A percentile compares a stretch with the other conserved stretches of the same genome.
Conservation (phyloP, 768 basidiomycete species). For the Solioccasus polychromus region DNA sequence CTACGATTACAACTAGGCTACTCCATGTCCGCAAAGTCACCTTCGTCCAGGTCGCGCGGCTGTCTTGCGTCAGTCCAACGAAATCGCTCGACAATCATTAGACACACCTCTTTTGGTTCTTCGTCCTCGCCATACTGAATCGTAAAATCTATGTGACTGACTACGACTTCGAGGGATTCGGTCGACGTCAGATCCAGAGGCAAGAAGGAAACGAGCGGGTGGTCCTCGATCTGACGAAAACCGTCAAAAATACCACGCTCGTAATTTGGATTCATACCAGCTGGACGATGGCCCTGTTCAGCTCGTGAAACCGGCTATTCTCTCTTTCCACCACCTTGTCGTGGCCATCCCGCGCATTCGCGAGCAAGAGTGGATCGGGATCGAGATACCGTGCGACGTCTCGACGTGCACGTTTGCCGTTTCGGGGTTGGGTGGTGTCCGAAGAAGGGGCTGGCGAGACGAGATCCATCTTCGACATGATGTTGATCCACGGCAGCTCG, state of each 20-base stretch:
- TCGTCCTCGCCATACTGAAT: conserved; percentile 99
- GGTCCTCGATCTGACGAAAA: conserved; percentile 83
- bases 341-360: conserved; percentile 45
- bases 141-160: conserved; percentile 96
- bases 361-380: conserved; percentile 88
- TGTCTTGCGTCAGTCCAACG: conserved; percentile 32
- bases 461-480: conserved; percentile 99
- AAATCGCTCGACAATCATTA: conserved; percentile 35
- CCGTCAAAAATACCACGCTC: background rate
- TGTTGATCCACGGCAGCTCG: conserved; percentile 94
- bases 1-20: background rate
- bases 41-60: conserved; percentile 92
- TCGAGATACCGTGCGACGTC: conserved; percentile 96
- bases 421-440: conserved; percentile 53
- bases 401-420: conserved; percentile 67
- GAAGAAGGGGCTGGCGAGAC: conserved; percentile 47
- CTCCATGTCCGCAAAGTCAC: conserved; percentile 68
- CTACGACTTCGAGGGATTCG: conserved; percentile 84
- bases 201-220: conserved; percentile 95
- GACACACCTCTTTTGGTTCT: conserved; percentile 85
- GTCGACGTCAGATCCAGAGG: conserved; percentile 89
- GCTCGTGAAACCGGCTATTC: conserved; percentile 86
- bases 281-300: conserved; percentile 94
- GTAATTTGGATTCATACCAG: conserved; percentile 52
- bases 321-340: conserved; percentile 46